phyloP scores from a whole-genome alignment of 768 basidiomycete genomes.

The Tulasnella sp. region DNA sequence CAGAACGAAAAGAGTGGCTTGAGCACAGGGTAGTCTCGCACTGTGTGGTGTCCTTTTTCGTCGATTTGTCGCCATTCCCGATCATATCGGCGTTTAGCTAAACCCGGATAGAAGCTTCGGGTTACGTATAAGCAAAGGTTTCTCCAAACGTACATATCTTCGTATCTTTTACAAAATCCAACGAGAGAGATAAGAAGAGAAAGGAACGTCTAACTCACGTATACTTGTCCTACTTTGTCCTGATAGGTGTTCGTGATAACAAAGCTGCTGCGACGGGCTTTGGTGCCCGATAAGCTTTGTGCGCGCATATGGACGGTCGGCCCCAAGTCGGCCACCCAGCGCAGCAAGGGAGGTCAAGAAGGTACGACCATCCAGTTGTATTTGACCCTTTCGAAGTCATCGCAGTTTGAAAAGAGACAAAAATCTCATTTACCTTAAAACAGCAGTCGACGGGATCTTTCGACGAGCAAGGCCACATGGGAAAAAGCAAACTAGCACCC shows the following conservation, averaged over 20 bases:
- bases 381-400: no score
- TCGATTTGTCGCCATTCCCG: neutral
- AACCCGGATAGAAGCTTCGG: neutral
- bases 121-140: neutral
- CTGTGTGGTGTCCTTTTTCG: neutral
- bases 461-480: neutral
- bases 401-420: no score
- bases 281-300: neutral
- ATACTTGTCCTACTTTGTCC: neutral
- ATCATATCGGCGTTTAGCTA: neutral
- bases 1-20: neutral
- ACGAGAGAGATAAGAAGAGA: neutral
- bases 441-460: neutral
- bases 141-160: neutral
- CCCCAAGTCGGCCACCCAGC: neutral
- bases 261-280: neutral
- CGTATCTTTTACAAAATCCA: neutral
- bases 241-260: neutral
- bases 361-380: no score
- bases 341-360: neutral
- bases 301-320: neutral
- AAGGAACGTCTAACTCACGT: neutral
- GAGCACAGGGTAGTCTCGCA: neutral
- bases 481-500: neutral
- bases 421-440: neutral